Evolutionary conservation across 164 flowering plant species (phyloP).

Genomic region (Chimonanthus praecox): DNA sequence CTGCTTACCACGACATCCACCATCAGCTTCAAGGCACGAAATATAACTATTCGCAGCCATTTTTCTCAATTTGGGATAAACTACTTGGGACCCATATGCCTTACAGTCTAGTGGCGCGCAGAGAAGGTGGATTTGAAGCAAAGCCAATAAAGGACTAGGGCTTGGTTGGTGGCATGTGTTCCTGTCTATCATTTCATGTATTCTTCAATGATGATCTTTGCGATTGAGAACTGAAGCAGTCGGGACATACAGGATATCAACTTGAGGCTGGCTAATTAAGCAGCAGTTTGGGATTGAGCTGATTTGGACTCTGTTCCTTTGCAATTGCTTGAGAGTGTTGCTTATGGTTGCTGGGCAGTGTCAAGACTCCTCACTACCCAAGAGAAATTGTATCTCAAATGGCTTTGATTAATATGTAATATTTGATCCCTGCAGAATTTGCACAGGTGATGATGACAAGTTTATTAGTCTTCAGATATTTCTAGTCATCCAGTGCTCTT

Average conservation of each 20-base stretch:
- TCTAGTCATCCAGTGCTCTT: no score
- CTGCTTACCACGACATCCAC: slow-evolving; percentile 83
- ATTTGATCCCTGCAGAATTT: neutral
- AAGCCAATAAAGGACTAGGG: slow-evolving; percentile 39
- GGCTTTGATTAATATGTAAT: neutral
- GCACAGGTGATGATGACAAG: neutral
- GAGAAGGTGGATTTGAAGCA: slow-evolving; percentile 75
- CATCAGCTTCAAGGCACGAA: slow-evolving; percentile 74
- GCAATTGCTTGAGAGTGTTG: slow-evolving; percentile 1
- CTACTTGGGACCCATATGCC: slow-evolving; percentile 77
- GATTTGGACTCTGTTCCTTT: neutral
- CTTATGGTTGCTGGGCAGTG: neutral
- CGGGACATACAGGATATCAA: neutral
- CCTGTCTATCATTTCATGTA: neutral
- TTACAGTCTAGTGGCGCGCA: slow-evolving; percentile 46
- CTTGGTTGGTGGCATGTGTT: neutral
- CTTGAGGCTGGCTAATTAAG: slow-evolving; percentile 1
- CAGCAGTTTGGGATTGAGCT: neutral
- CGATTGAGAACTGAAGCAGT: neutral
- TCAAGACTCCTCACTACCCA: neutral
- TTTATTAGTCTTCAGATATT: no score
- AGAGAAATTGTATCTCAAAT: neutral
- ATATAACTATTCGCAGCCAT: slow-evolving; percentile 78
- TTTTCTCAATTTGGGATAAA: slow-evolving; percentile 74
- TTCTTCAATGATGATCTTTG: neutral